A percentile compares a stretch with the other conserved stretches of the same genome.
These are phyloP conservation scores for Penicillium paneum DNA, from an alignment of 2,329 filamentous ascomycete species.

Conservation along the genomic window DNA sequence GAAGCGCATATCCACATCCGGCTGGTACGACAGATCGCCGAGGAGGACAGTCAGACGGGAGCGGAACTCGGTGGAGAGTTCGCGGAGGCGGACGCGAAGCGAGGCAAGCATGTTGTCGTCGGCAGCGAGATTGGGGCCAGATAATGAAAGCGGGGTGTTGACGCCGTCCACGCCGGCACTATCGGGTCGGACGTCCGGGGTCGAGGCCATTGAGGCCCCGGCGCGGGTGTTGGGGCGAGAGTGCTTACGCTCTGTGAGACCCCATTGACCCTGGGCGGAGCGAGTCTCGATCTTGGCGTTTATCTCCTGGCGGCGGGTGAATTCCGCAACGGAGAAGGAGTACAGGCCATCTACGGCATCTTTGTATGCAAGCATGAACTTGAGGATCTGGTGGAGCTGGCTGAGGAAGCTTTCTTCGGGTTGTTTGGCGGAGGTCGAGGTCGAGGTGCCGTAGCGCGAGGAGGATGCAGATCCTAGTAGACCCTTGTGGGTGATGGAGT, in stretches of 20 bases:
- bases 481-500: constrained; percentile 92
- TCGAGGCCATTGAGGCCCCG: constrained; percentile 28
- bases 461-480: constrained; percentile 67
- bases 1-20: constrained; percentile 93
- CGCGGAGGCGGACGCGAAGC: constrained; percentile 68
- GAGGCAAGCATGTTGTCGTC: constrained; percentile 68
- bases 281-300: constrained; percentile 68
- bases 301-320: constrained; percentile 82
- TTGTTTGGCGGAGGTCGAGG: constrained; percentile 38
- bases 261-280: constrained; percentile 64
- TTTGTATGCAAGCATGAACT: constrained; percentile 89
- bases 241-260: constrained; percentile 56
- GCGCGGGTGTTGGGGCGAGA: constrained; percentile 32
- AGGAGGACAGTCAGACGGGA: constrained; percentile 74
- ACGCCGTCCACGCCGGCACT: constrained; percentile 24
- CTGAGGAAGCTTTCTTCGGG: constrained; percentile 77
- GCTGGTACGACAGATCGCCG: constrained; percentile 87
- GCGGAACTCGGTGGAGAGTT: constrained; percentile 73
- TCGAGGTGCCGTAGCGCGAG: constrained; percentile 24
- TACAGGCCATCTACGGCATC: constrained; percentile 93
- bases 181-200: constrained; percentile 24
- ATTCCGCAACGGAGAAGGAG: constrained; percentile 91
- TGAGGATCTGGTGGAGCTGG: constrained; percentile 87
- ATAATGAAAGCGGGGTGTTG: constrained; percentile 41
- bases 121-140: constrained; percentile 34